phyloP scores from a whole-genome alignment of 2,329 filamentous ascomycete species.

The Aspergillus sp. region DNA sequence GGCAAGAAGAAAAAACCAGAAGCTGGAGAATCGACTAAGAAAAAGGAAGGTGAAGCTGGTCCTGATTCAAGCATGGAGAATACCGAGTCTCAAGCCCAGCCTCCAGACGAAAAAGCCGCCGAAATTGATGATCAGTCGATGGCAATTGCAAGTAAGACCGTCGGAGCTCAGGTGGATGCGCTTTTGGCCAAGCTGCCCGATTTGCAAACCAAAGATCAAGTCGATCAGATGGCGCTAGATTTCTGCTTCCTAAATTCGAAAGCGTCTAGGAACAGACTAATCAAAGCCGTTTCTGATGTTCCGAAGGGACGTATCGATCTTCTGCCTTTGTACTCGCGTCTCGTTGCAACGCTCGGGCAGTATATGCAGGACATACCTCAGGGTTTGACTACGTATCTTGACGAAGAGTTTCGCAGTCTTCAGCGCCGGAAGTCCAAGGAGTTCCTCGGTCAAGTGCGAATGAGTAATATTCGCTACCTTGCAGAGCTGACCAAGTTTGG shows the following conservation, averaged over 20 bases:
- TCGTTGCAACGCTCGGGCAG: constrained; percentile 88
- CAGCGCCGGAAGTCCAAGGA: constrained; percentile 98
- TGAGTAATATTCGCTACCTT: constrained; percentile 95
- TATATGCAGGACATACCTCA: constrained; percentile 96
- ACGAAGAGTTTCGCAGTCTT: constrained; percentile 94
- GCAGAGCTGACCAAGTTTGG: constrained; percentile 98
- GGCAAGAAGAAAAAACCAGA: constrained; percentile 91
- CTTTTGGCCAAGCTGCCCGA: constrained; percentile 86
- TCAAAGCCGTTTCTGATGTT: constrained; percentile 91
- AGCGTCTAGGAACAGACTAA: constrained; percentile 87
- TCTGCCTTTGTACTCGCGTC: constrained; percentile 83
- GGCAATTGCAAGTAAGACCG: constrained; percentile 96
- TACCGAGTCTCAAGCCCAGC: constrained; percentile 35
- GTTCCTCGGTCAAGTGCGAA: constrained; percentile 88
- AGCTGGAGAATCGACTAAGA: constrained; percentile 76
- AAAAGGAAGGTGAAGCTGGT: constrained; percentile 59
- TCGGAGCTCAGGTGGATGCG: constrained; percentile 93
- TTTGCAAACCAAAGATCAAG: constrained; percentile 83
- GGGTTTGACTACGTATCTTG: constrained; percentile 84
- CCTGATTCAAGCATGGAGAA: constrained; percentile 47
- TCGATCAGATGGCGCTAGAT: constrained; percentile 90
- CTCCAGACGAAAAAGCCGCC: constrained; percentile 50
- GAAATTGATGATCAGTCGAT: constrained; percentile 79
- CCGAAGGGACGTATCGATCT: constrained; percentile 92
- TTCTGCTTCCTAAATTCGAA: constrained; percentile 99